A percentile compares a stretch with the other conserved stretches of the same genome.
Evolutionary conservation across 1,139 yeast genomes (phyloP).

Genomic region (Candida mesenterica): DNA sequence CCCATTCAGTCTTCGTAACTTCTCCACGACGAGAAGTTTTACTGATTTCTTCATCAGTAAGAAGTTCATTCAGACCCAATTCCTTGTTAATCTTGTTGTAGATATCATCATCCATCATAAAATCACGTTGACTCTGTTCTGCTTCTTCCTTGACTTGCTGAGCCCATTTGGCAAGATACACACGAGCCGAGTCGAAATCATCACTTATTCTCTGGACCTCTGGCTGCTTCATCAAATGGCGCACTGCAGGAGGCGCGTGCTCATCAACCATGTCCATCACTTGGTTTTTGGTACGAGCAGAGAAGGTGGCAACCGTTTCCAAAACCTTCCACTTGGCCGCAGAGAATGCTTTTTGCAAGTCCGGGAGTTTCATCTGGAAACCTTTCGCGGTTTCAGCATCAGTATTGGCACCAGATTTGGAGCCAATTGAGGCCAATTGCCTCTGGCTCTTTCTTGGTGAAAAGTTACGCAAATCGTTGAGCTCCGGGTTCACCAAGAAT

Average conservation of each 20-base stretch:
- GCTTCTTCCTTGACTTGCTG: conserved; percentile 92
- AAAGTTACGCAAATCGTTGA: conserved; percentile 75
- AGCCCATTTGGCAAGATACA: conserved; percentile 96
- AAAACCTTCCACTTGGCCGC: conserved; percentile 84
- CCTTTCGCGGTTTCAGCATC: conserved; percentile 8
- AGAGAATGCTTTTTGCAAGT: conserved; percentile 51
- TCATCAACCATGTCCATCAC: conserved; percentile 60
- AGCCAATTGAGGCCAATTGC: not conserved
- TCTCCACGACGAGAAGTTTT: conserved; percentile 65
- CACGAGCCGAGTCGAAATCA: conserved; percentile 89
- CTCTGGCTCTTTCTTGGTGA: conserved; percentile 47
- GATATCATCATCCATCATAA: conserved; percentile 60
- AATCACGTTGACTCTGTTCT: conserved; percentile 62
- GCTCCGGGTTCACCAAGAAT: conserved; percentile 74
- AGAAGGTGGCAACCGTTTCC: conserved; percentile 80
- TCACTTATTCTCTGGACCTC: conserved; percentile 80
- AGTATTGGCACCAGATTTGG: not conserved
- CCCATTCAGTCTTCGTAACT: conserved; percentile 76
- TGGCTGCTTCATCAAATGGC: conserved; percentile 66
- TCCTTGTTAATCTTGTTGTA: conserved; percentile 62
- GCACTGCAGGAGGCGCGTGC: conserved; percentile 63
- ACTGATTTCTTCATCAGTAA: conserved; percentile 59
- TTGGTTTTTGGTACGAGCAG: conserved; percentile 65
- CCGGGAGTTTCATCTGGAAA: conserved; percentile 39
- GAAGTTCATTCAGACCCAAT: conserved; percentile 61